Base-by-base conservation (phyloP, 2,329 filamentous ascomycete genomes). In the Beauveria rudraprayagi region DNA sequence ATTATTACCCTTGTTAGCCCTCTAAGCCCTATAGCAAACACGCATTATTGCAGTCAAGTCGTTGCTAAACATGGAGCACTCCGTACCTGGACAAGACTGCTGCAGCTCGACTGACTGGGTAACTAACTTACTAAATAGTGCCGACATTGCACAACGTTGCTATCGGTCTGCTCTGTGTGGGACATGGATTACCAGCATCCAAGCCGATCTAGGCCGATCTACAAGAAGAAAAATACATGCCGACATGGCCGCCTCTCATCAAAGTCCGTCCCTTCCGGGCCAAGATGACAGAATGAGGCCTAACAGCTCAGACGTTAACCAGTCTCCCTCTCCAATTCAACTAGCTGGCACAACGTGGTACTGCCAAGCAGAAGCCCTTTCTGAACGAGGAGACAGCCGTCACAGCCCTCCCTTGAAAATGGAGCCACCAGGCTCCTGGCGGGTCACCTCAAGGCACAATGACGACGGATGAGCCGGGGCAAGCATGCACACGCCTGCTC, bases 391-490 rank as follows among this genome's bases (percentile, higher is more conserved):
- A 50, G 55, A 37, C 26, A 48, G 17, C 24, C 30, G 30, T 34
- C 30, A 34, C 30, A 34, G 30, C 40, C 17, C n/a, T 24, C 34
- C 46, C 16, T 52, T 43, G 16, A 22, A 30, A 22, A 59, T 47
- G 44, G 56, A 16, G 48, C 30, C 22, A 30, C 46, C 44, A 51
- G 34, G 16, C 44, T 44, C 47, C 11, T 22, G 24, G 37, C 40
- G 56, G 56, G 47, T 37, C 40, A n/a, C 46, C 46, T n/a, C 56
- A 44, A 56, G 52, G 52, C 59, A 55, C 59, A 61, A 61, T 61
- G 59, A 61, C 59, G 59, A 61, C 59, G 59, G 59, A 61, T 61
- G 34, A 55, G 59, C 59, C 52, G 52, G 59, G 59, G 52, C 34
- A 43, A n/a, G 10, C 44, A 50, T 46, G n/a, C 30, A 55, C 34